These are phyloP conservation scores for Xylaria sp. DNA, from an alignment of 2,329 filamentous ascomycete species.

Conservation along the genomic window DNA sequence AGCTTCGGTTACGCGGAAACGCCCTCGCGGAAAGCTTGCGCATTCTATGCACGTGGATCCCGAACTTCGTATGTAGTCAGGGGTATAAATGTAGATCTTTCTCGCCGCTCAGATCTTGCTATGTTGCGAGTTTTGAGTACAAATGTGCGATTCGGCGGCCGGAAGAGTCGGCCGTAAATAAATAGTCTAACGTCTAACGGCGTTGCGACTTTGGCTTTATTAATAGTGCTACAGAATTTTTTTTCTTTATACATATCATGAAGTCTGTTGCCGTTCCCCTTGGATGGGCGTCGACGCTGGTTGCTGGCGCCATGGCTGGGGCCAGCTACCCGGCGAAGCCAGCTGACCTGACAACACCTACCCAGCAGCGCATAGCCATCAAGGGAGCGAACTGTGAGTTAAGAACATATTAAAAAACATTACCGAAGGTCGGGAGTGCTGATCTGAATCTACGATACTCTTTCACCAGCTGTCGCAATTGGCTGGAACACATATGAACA, in stretches of 20 bases:
- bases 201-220: constrained; percentile 4
- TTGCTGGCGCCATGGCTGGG: constrained; percentile 42
- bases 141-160: background rate
- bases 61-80: constrained; percentile 15
- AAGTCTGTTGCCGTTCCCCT: constrained; percentile 38
- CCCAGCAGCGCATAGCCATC: constrained; percentile 64
- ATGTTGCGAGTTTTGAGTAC: background rate
- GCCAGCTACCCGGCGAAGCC: constrained; percentile 60
- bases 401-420: background rate
- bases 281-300: constrained; percentile 46
- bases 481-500: constrained; percentile 68
- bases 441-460: constrained; percentile 5
- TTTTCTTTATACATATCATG: constrained; percentile 39
- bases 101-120: background rate
- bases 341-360: constrained; percentile 62
- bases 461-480: constrained; percentile 58
- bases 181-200: background rate
- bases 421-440: constrained; percentile 9
- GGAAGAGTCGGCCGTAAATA: background rate
- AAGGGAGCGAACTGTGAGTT: constrained; percentile 60
- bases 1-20: background rate
- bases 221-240: constrained; percentile 1
- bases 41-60: constrained; percentile 25
- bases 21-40: background rate
- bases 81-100: constrained; percentile 20